phyloP scores from a whole-genome alignment of 345 rosid species.

The Isatis tinctoria region DNA sequence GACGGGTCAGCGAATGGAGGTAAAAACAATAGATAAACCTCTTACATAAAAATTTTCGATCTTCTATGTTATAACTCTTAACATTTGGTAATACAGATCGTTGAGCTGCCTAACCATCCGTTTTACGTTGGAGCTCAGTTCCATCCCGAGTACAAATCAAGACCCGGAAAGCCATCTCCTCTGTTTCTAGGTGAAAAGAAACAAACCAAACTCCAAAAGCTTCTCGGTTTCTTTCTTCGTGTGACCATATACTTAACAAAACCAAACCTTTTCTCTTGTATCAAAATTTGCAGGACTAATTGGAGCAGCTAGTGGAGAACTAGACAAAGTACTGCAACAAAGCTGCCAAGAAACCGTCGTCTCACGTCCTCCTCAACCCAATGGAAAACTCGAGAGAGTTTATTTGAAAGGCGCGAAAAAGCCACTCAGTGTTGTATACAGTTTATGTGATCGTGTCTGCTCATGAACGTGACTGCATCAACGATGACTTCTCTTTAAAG shows the following conservation, averaged over 20 bases:
- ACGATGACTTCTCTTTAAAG: conserved; percentile 19
- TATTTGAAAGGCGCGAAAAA: conserved; percentile 48
- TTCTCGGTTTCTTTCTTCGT: not conserved
- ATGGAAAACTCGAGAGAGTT: conserved; percentile 34
- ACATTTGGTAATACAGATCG: conserved; percentile 44
- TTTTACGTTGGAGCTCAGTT: conserved; percentile 82
- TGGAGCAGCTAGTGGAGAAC: conserved; percentile 72
- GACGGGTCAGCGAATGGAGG: conserved; percentile 90
- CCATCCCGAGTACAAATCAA: conserved; percentile 95
- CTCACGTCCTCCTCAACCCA: conserved; percentile 38
- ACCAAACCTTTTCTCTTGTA: not conserved
- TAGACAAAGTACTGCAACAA: conserved; percentile 47
- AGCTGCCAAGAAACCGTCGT: conserved; percentile 35
- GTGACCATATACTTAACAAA: not conserved
- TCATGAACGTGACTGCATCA: conserved; percentile 33
- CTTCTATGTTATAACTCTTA: not conserved
- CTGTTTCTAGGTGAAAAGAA: conserved; percentile 65
- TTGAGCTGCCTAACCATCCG: conserved; percentile 70
- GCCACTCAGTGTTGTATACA: conserved; percentile 49
- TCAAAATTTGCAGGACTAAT: conserved; percentile 54
- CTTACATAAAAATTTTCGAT: not conserved
- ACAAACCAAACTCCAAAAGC: not conserved
- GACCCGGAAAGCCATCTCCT: conserved; percentile 93
- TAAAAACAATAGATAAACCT: conserved; percentile 3
- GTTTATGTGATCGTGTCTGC: conserved; percentile 54